Base-by-base conservation (phyloP, 441 rosid genomes). In the Gossypium gossypioides region DNA sequence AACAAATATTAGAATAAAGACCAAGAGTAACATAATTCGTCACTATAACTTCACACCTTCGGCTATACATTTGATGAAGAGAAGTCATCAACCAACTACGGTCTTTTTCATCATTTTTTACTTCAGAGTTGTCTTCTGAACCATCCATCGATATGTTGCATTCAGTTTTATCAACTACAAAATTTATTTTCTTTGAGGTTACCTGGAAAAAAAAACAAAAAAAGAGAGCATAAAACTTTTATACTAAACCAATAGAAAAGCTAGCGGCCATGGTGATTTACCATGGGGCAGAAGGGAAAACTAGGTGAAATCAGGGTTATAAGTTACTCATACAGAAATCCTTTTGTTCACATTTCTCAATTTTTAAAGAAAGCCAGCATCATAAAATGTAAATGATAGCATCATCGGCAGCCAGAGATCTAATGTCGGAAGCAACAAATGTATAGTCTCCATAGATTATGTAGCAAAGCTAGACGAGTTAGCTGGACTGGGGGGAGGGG, bases 11-110 rank as follows among this genome's bases (percentile, higher is more conserved):
- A 68, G 64, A 54, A 75, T 37, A n/a, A 42, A 66, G 71, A 32
- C 58, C 13, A 59, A 50, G 21, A 29, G 13, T 24, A 56, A 56
- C 37, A 62, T 24, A 24, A 24, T 27, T 71, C 44, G 10, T 24
- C 24, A 34, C 22, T 16, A 60, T 65, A 69, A 66, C 25, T 74
- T 81, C 73, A 91, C 72, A 93, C 99, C 99, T 90, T 78, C 99
- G 87, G 81, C 99, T 93, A 82, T 93, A 91, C 68, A 96, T 93
- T 79, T 91, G 98, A 88, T 88, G 97, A 77, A 96, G 97, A 72
- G 95, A 84, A 73, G 96, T 87, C 83, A 91, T 84, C 71, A 82
- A 84, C 99, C 98, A 96, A 80, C 93, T 89, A 78, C 85, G 92
- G 78, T 93, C 96, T 76, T 90, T 96, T 80, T 88, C 91, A 57